These are phyloP conservation scores for Xylogone sp. DNA, from an alignment of 2,329 filamentous ascomycete species.

Conservation along the genomic window DNA sequence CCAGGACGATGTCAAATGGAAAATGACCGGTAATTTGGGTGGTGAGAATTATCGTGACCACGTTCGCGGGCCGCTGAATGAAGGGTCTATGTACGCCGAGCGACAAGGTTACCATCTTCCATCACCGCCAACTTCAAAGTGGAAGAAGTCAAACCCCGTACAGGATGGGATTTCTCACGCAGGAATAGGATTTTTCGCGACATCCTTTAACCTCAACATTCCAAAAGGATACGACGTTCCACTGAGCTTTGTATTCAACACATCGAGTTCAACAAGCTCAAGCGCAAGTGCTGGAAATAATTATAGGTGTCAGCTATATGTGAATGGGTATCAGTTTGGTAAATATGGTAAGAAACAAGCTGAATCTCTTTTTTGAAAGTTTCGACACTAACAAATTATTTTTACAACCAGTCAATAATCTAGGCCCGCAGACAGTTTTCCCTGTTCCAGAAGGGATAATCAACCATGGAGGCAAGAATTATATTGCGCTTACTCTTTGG, in stretches of 20 bases:
- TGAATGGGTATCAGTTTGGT: conserved; percentile 70
- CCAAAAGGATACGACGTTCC: conserved; percentile 56
- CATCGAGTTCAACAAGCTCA: conserved; percentile 20
- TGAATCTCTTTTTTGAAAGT: not conserved
- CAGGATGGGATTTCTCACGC: conserved; percentile 36
- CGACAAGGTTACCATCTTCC: conserved; percentile 60
- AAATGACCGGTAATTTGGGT: conserved; percentile 62
- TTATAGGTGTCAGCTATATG: conserved; percentile 58
- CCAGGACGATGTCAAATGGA: conserved; percentile 51
- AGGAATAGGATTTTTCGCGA: conserved; percentile 54
- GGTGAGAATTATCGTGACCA: conserved; percentile 58
- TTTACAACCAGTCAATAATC: conserved; percentile 45
- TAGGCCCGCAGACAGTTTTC: conserved; percentile 67
- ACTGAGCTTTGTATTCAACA: conserved; percentile 41
- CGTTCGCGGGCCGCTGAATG: conserved; percentile 59
- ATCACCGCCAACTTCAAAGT: conserved; percentile 38
- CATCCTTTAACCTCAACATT: conserved; percentile 50
- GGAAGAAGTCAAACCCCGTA: conserved; percentile 36
- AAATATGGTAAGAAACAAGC: conserved; percentile 29
- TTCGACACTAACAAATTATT: not conserved
- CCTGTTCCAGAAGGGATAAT: conserved; percentile 68
- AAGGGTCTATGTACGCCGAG: conserved; percentile 59
- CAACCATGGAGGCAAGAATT: conserved; percentile 66
- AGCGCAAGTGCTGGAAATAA: conserved; percentile 33
- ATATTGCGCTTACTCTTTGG: conserved; percentile 64